phyloP scores from a whole-genome alignment of 257 asterid genomes.

The Apocynum venetum region DNA sequence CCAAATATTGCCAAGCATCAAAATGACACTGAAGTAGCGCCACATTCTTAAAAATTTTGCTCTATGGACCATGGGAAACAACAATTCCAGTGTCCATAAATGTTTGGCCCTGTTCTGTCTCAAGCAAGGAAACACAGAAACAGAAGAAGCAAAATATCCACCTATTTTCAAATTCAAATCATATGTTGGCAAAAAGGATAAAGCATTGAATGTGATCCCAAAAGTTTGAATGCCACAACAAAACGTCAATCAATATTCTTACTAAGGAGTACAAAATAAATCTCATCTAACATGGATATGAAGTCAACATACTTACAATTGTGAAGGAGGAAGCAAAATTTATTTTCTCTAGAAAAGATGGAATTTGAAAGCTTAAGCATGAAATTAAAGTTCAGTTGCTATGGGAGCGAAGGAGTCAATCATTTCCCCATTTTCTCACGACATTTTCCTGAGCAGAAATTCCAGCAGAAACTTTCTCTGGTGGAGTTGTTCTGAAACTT shows the following conservation, averaged over 20 bases:
- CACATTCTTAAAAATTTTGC: too few relatives aligned
- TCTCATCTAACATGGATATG: not conserved
- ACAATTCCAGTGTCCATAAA: not conserved
- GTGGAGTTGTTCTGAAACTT: slow-evolving; percentile 26
- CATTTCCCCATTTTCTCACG: slow-evolving; percentile 81
- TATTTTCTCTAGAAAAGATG: not conserved
- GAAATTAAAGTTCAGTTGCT: not conserved
- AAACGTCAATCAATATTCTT: not conserved
- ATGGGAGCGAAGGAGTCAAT: slow-evolving; percentile 30
- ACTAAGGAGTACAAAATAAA: too few relatives aligned
- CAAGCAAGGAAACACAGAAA: not conserved
- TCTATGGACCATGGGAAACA: too few relatives aligned
- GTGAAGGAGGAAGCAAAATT: not conserved
- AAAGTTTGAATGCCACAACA: not conserved
- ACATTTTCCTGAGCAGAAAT: slow-evolving; percentile 75
- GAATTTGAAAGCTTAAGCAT: not conserved
- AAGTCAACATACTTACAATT: not conserved
- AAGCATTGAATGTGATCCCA: not conserved
- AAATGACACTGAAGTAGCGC: too few relatives aligned
- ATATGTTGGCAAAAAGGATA: not conserved
- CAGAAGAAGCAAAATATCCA: too few relatives aligned
- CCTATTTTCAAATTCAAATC: not conserved
- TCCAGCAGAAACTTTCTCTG: slow-evolving; percentile 35
- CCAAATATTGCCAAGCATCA: too few relatives aligned
- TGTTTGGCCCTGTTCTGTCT: not conserved